Conservation (phyloP, 352 stramenopile genomes). For the Pythium aquatile region DNA sequence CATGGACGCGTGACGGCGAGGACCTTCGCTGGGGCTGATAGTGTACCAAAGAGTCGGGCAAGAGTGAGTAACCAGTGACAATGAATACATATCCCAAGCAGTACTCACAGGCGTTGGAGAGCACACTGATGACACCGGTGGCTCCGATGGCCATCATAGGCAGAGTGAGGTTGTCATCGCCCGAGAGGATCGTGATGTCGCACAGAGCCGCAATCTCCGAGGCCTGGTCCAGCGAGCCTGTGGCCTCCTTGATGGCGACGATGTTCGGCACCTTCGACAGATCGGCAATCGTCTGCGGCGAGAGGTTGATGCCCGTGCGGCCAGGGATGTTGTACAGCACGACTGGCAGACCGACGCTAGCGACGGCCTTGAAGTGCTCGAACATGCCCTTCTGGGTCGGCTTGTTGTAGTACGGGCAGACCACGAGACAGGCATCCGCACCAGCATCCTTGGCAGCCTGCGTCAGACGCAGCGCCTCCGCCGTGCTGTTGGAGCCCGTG, state of each 20-base stretch:
- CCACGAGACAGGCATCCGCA: conserved; percentile 93
- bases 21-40: conserved; percentile 78
- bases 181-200: conserved; percentile 90
- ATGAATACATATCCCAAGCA: background rate
- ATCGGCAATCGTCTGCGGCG: conserved; percentile 92
- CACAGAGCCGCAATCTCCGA: conserved; percentile 87
- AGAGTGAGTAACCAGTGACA: conserved; percentile 3
- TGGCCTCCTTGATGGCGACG: conserved; percentile 98
- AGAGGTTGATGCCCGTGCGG: conserved; percentile 94
- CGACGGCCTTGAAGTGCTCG: conserved; percentile 92
- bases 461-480: conserved; percentile 83
- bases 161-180: conserved; percentile 90
- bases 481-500: conserved; percentile 94
- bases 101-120: conserved; percentile 85
- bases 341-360: conserved; percentile 88
- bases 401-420: conserved; percentile 99
- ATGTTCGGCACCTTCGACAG: conserved; percentile 94
- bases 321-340: conserved; percentile 98
- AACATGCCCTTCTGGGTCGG: conserved; percentile 95
- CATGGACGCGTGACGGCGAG: conserved; percentile 77
- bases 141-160: conserved; percentile 88
- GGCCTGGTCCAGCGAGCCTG: conserved; percentile 87
- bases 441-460: conserved; percentile 90
- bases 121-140: conserved; percentile 89
- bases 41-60: background rate